phyloP scores from a whole-genome alignment of 768 basidiomycete genomes.

The Suillus luteus region DNA sequence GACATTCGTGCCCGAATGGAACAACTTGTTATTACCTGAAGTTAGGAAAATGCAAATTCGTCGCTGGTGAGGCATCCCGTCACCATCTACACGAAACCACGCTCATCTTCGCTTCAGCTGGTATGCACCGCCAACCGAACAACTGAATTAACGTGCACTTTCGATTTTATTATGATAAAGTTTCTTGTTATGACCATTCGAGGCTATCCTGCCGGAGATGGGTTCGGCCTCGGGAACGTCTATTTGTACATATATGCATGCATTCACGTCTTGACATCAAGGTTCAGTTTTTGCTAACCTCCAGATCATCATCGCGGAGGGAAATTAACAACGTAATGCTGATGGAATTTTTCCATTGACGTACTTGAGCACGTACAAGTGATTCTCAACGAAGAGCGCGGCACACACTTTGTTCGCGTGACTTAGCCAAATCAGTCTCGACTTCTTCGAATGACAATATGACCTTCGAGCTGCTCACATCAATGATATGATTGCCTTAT shows the following conservation, averaged over 20 bases:
- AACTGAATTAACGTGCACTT: constrained; percentile 20
- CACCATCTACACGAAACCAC: constrained; percentile 14
- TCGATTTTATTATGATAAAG: constrained; percentile 11
- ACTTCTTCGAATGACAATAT: constrained; percentile 24
- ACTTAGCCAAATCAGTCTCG: constrained; percentile 27
- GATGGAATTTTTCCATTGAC: constrained; percentile 38
- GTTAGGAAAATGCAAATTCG: constrained; percentile 62
- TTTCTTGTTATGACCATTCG: constrained; percentile 7
- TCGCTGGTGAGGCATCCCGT: constrained; percentile 47
- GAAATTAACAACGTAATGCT: constrained; percentile 32
- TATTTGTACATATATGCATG: constrained; percentile 40
- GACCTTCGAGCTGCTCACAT: constrained; percentile 17
- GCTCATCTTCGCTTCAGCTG: constrained; percentile 29
- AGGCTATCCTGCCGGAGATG: constrained; percentile 10
- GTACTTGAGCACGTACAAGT: constrained; percentile 28
- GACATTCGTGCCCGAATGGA: constrained; percentile 44
- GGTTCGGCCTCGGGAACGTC: constrained; percentile 10
- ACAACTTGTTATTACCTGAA: constrained; percentile 54
- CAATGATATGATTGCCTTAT: constrained; percentile 29
- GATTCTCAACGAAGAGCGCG: constrained; percentile 28
- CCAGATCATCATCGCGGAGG: constrained; percentile 21
- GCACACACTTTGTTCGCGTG: constrained; percentile 30
- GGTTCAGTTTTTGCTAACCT: constrained; percentile 22
- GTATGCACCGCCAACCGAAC: constrained; percentile 40
- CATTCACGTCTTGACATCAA: constrained; percentile 13